Evolutionary conservation across 768 basidiomycete species (phyloP).

Genomic region (Russula dissimulans): DNA sequence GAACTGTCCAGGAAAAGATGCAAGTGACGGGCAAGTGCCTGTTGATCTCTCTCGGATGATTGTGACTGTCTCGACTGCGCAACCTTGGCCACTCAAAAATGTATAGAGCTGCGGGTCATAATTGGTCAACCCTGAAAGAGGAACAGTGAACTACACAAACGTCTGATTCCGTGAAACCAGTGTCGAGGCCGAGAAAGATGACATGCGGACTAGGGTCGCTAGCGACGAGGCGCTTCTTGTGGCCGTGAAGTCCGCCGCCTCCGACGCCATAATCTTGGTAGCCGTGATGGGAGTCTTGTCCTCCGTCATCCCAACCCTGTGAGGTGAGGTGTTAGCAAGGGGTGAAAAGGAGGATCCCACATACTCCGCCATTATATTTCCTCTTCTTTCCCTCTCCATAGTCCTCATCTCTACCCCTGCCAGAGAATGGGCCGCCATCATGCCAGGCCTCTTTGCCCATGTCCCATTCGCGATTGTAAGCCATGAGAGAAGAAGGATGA

Average conservation of each 20-base stretch:
- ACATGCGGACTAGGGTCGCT: slow-evolving; percentile 89
- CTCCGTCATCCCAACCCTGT: slow-evolving; percentile 41
- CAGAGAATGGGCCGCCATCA: slow-evolving; percentile 34
- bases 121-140: slow-evolving; percentile 23
- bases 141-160: slow-evolving; percentile 45
- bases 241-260: slow-evolving; percentile 20
- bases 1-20: slow-evolving; percentile 42
- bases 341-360: slow-evolving; percentile 23
- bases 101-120: slow-evolving; percentile 57
- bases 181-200: slow-evolving; percentile 90
- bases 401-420: slow-evolving; percentile 59
- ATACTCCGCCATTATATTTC: slow-evolving; percentile 69
- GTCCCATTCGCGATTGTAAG: slow-evolving; percentile 75
- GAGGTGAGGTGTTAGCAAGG: slow-evolving; percentile 7
- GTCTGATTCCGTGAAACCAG: slow-evolving; percentile 88
- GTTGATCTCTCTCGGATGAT: slow-evolving; percentile 95
- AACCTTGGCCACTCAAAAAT: slow-evolving; percentile 62
- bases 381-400: slow-evolving; percentile 67
- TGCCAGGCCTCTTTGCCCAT: slow-evolving; percentile 59
- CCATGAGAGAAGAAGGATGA: slow-evolving; percentile 17
- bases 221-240: slow-evolving; percentile 70
- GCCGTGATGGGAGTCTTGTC: slow-evolving; percentile 29
- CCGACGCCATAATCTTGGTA: slow-evolving; percentile 23
- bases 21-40: slow-evolving; percentile 87
- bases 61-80: slow-evolving; percentile 77